Evolutionary conservation across 2,329 filamentous ascomycete genomes (phyloP), one percentile per base, ranked within the genome.

Genomic region (Botrytis tulipae): DNA sequence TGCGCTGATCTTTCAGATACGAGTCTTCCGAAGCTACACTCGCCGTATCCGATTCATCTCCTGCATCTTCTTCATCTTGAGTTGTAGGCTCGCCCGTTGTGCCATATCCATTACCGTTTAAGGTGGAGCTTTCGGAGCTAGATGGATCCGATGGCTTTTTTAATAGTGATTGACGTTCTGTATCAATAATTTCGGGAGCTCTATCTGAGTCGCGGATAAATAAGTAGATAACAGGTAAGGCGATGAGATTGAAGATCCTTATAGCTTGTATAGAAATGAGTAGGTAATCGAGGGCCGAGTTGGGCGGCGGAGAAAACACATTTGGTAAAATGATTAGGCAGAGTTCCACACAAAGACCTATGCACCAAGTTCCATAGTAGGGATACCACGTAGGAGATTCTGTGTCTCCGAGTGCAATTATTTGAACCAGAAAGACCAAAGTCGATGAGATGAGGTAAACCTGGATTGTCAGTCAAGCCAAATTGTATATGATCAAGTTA

Each of bases 351-450:
- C 84, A 77, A 12, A 91, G 81, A 22, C 87, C 87, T 25, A 92
- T 80, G 44, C 87, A 76, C 85, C 90, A 92, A 20, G 88, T 87
- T 29, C 89, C 90, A 75, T 87, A 87, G 75, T 89, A 90, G 0
- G 90, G 89, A 76, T 90, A 89, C 85, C 89, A 91, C 16, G 89
- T 84, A 3, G 86, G 84, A 70, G 85, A 83, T 44, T 83, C 79
- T 29, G 84, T 83, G 70, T 88, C 86, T 3, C 84, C 82, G 22
- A 92, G 83, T 32, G 85, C 85, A 59, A 87, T 84, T 74, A 89
- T 83, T 76, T 91, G 85, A 22, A 90, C 85, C 5, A 88, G 86
- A 80, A 91, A 93, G n/a, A 89, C 84, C 42, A 93, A 82, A 63
- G 90, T 84, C 72, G 89, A 91, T 1, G 90, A 87, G 40, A 92